phyloP scores from a whole-genome alignment of 2,329 filamentous ascomycete species.

The Botrytis elliptica region DNA sequence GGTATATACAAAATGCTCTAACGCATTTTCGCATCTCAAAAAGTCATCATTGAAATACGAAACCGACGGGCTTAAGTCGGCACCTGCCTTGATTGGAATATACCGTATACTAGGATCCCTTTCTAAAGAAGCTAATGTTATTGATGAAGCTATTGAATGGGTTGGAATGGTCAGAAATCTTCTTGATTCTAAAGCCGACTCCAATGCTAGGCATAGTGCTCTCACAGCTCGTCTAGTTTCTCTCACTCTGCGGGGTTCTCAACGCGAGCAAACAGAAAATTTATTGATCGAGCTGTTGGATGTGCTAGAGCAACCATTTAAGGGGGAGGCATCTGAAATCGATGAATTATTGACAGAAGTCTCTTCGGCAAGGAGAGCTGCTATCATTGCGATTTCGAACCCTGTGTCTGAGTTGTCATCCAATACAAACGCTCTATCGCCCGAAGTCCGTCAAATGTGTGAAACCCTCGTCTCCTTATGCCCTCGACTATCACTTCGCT shows the following conservation, averaged over 20 bases:
- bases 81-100: constrained; percentile 31
- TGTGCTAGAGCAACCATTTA: constrained; percentile 57
- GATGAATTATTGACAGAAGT: constrained; percentile 60
- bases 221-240: constrained; percentile 56
- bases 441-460: constrained; percentile 43
- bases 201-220: constrained; percentile 44
- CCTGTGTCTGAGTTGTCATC: neutral
- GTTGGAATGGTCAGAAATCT: constrained; percentile 44
- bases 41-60: constrained; percentile 27
- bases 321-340: constrained; percentile 58
- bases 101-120: constrained; percentile 53
- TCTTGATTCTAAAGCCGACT: constrained; percentile 30
- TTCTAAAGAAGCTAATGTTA: constrained; percentile 47
- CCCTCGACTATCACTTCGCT: constrained; percentile 59
- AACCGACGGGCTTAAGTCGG: constrained; percentile 25
- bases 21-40: constrained; percentile 30
- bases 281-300: constrained; percentile 52
- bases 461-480: constrained; percentile 58
- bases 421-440: constrained; percentile 18
- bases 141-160: constrained; percentile 57
- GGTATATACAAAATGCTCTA: constrained; percentile 30
- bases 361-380: constrained; percentile 54
- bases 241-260: constrained; percentile 50
- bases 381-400: constrained; percentile 41
- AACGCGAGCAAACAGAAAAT: constrained; percentile 42